phyloP scores from a whole-genome alignment of 1,284 basidiomycete genomes.

The Marasmius sp. region DNA sequence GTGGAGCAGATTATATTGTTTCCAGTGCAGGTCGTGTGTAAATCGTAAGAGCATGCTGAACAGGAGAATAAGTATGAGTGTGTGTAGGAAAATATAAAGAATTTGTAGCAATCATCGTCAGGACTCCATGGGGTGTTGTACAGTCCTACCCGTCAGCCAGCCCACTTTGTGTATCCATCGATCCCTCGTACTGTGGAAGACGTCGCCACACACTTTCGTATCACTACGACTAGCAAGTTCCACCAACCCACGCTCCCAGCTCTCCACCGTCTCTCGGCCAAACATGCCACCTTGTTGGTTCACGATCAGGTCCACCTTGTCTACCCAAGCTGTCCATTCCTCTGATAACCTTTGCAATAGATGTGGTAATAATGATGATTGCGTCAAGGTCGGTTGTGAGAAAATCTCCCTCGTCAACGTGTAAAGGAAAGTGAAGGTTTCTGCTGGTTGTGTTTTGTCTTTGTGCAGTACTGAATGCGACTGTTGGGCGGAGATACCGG shows the following conservation, averaged over 20 bases:
- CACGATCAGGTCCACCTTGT: constrained; percentile 62
- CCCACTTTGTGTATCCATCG: constrained; percentile 72
- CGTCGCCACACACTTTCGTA: constrained; percentile 43
- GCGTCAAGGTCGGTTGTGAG: constrained; percentile 63
- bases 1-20: no score
- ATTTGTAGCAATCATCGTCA: constrained; percentile 11
- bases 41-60: neutral
- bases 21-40: neutral
- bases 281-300: constrained; percentile 80
- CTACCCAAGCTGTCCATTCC: constrained; percentile 80
- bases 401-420: constrained; percentile 67
- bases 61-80: neutral
- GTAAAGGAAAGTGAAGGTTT: constrained; percentile 70
- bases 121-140: constrained; percentile 54
- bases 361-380: constrained; percentile 53
- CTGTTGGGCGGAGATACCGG: constrained; percentile 20
- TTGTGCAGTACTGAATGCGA: constrained; percentile 50
- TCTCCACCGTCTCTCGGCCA: constrained; percentile 61
- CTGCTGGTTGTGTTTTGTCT: constrained; percentile 65
- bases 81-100: constrained; percentile 6
- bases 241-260: constrained; percentile 69
- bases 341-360: constrained; percentile 60
- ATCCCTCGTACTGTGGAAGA: constrained; percentile 63
- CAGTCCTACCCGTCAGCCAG: constrained; percentile 68
- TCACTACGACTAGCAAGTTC: constrained; percentile 55